Percentiles rank a stretch among this genome's conserved stretches.
phyloP scores from a whole-genome alignment of 257 asterid genomes.

The Jaltomata sinuosa region DNA sequence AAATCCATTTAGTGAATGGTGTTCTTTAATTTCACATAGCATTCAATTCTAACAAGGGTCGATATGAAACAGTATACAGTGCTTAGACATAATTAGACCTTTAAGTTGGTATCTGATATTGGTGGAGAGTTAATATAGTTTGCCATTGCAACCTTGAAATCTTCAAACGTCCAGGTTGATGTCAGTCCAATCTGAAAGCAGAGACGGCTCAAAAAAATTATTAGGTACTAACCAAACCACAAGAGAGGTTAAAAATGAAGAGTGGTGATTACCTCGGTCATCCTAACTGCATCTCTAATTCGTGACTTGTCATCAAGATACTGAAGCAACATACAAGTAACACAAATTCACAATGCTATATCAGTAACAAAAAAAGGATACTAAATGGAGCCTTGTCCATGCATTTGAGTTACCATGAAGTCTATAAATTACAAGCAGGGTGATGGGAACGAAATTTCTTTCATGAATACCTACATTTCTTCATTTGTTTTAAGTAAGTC shows the following conservation, averaged over 20 bases:
- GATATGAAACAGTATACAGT: neutral
- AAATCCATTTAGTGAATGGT: neutral
- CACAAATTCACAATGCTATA: neutral
- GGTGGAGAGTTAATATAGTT: slow-evolving; percentile 29
- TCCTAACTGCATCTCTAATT: slow-evolving; percentile 58
- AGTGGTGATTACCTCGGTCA: slow-evolving; percentile 43
- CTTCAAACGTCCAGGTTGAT: slow-evolving; percentile 59
- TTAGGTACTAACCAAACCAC: neutral
- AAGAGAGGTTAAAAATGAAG: slow-evolving; percentile 9
- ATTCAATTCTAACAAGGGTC: neutral
- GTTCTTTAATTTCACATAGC: neutral
- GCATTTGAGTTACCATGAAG: neutral
- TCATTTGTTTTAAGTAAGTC: neutral
- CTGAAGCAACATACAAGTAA: slow-evolving; percentile 36
- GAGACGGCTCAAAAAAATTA: neutral
- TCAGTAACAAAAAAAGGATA: neutral
- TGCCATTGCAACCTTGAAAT: slow-evolving; percentile 49
- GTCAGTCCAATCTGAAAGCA: slow-evolving; percentile 48
- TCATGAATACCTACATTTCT: neutral
- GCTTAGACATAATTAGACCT: slow-evolving; percentile 29
- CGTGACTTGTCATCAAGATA: slow-evolving; percentile 73
- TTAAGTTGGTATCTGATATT: slow-evolving; percentile 59
- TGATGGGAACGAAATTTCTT: neutral
- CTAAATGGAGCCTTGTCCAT: neutral
- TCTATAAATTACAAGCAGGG: neutral